phyloP scores from a whole-genome alignment of 495 filamentous ascomycete species.

The Penicillium cosmopolitanum region DNA sequence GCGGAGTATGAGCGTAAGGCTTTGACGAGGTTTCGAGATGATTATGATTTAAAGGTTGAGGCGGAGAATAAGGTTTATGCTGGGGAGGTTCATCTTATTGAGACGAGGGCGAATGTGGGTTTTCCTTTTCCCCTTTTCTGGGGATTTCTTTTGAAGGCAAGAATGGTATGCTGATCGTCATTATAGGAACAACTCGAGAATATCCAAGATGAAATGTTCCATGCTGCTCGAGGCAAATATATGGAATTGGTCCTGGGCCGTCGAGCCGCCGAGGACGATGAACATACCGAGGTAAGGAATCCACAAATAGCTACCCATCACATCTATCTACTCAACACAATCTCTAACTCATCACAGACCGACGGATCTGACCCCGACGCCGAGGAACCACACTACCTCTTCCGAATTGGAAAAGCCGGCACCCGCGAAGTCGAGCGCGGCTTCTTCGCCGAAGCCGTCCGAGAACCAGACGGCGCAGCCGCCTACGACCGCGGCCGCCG shows the following conservation, averaged over 20 bases:
- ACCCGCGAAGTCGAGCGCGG: conserved; percentile 39
- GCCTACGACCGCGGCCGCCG: conserved; percentile 36
- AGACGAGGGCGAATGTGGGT: conserved; percentile 35
- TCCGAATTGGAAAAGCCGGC: conserved; percentile 30
- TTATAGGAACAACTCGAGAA: conserved; percentile 31
- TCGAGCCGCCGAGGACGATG: conserved; percentile 50
- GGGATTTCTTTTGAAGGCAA: not conserved
- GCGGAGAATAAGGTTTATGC: conserved; percentile 31
- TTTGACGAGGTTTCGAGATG: conserved; percentile 23
- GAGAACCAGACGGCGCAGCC: conserved; percentile 39
- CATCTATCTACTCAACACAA: not conserved
- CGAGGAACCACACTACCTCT: conserved; percentile 33
- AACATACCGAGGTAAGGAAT: conserved; percentile 48
- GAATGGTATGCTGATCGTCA: not conserved
- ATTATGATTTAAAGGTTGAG: conserved; percentile 36
- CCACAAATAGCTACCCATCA: not conserved
- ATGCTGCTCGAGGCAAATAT: conserved; percentile 44
- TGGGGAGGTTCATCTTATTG: conserved; percentile 33
- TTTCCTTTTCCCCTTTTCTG: not conserved
- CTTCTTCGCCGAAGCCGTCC: conserved; percentile 40
- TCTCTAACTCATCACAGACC: conserved; percentile 32
- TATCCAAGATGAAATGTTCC: conserved; percentile 43
- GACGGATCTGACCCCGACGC: conserved; percentile 44
- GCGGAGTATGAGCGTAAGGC: conserved; percentile 22
- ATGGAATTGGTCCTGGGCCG: conserved; percentile 45